phyloP scores from a whole-genome alignment of 2,329 filamentous ascomycete genomes.

The Neofusicoccum parvum region DNA sequence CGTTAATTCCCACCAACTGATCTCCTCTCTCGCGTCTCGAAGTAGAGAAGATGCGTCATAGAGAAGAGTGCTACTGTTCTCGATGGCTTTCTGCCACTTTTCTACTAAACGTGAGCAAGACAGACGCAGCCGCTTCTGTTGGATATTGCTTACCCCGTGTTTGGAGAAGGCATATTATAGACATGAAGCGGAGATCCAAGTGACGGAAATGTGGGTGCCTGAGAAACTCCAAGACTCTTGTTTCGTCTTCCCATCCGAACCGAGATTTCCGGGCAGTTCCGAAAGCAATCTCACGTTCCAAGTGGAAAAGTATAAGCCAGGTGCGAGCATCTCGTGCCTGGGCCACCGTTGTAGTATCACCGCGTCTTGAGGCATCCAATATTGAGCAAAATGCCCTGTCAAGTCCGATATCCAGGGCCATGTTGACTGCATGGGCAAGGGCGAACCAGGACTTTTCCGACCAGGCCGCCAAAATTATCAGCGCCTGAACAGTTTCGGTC shows the following conservation, averaged over 20 bases:
- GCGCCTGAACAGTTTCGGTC: neutral
- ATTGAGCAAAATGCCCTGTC: neutral
- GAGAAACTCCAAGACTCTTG: neutral
- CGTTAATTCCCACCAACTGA: neutral
- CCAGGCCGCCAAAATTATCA: slow-evolving; percentile 3
- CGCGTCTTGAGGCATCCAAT: too few species aligned
- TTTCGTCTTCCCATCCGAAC: neutral
- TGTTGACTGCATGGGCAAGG: neutral
- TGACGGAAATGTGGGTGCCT: neutral
- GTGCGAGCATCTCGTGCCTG: neutral
- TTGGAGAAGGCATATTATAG: slow-evolving; percentile 1
- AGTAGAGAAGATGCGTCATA: neutral
- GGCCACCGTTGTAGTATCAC: neutral
- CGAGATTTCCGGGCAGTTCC: neutral
- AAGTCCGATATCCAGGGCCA: neutral
- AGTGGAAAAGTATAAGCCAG: slow-evolving; percentile 5
- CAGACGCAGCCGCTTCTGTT: too few species aligned
- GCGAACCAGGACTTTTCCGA: slow-evolving; percentile 10
- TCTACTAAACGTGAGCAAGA: neutral
- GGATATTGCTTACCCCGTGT: neutral
- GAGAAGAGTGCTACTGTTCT: neutral
- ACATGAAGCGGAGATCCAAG: neutral
- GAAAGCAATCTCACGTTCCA: slow-evolving; percentile 10
- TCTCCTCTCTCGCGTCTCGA: neutral
- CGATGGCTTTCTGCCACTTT: neutral